Percentiles rank a stretch among this genome's conserved stretches.
Evolutionary conservation across 2,329 filamentous ascomycete genomes (phyloP).

Genomic region (Trichoderma arundinaceum): DNA sequence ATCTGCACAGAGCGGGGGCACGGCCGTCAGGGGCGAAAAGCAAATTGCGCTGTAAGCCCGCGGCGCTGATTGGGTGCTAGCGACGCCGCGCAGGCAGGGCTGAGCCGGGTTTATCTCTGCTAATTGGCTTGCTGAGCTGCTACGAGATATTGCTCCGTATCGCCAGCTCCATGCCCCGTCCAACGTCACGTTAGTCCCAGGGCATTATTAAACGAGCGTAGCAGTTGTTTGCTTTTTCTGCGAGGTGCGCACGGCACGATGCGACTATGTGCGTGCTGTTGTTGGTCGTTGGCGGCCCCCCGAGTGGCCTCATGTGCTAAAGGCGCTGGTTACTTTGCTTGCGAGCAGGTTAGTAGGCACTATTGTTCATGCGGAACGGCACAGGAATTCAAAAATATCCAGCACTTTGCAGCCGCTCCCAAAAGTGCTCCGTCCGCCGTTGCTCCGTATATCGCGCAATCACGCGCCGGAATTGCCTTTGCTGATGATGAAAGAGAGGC

Average conservation of each 20-base stretch:
- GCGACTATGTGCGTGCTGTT: not conserved
- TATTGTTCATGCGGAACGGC: too few relatives aligned
- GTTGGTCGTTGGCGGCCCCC: not conserved
- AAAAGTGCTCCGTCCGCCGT: not conserved
- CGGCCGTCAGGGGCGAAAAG: constrained; percentile 28
- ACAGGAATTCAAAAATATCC: too few relatives aligned
- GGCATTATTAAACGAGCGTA: not conserved
- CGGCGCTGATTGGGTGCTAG: constrained; percentile 29
- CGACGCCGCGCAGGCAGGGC: constrained; percentile 24
- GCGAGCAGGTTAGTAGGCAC: too few relatives aligned
- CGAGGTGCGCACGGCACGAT: too few relatives aligned
- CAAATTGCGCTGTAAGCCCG: constrained; percentile 32
- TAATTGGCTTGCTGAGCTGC: not conserved
- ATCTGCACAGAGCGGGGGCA: constrained; percentile 13
- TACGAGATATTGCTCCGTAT: constrained; percentile 16
- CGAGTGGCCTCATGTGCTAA: not conserved
- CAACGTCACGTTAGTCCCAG: not conserved
- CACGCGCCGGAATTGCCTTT: not conserved
- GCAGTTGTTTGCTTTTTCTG: not conserved
- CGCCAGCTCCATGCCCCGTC: constrained; percentile 15
- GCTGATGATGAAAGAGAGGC: constrained; percentile 4
- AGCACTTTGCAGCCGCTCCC: not conserved
- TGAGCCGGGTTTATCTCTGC: constrained; percentile 14
- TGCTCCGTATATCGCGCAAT: constrained; percentile 8
- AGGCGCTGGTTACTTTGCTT: too few relatives aligned